Base-by-base conservation (phyloP, 2,329 filamentous ascomycete genomes). In the Aspergillus fumigatus region DNA sequence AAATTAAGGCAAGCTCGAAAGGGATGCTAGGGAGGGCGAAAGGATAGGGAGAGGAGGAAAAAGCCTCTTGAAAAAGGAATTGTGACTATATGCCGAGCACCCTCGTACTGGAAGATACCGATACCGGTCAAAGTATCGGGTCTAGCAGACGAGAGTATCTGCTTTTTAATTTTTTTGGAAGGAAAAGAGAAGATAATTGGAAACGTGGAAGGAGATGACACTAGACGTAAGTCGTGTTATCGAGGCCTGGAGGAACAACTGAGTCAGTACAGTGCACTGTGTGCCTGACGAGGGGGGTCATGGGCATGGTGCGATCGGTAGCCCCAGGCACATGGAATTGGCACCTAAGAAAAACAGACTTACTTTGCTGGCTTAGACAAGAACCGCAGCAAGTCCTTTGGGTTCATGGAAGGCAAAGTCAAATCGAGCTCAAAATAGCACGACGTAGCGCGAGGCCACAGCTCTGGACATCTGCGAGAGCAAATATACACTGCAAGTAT, bases 311-410 rank as follows among this genome's bases (percentile, higher is more conserved):
- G 50, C 54, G 5, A 38, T 52, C 45, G 45, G 21, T 5, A 10
- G 21, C n/a, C 1, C 19, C 40, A 8, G 10, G 21, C 40, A 19
- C n/a, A 43, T 45, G 27, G 35, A 55, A 53, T 40, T 27, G 35
- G 25, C 52, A 45, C 27, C 7, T 25, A 10, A 53, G 53, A 53
- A 40, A 35, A 50, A 32, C 54, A n/a, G 62, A 23, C 89, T 74
- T 79, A 96, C 92, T 96, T 96, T 77, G 90, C 90, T 74, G 91
- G 91, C 83, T 94, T 94, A 74, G 90, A 95, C 69, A 96, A 86
- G 81, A 95, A 94, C 80, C 91, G 89, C 74, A 96, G 85, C 72
- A 95, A 86, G 79, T 95, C 90, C 80, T 88, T 89, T 77, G 84
- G 88, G 88, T 86, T 92, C 92, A 96, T 96, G 87, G 86, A 90